Conservation (phyloP, 1,284 basidiomycete species). For the Microbotryomycetes sp. region DNA sequence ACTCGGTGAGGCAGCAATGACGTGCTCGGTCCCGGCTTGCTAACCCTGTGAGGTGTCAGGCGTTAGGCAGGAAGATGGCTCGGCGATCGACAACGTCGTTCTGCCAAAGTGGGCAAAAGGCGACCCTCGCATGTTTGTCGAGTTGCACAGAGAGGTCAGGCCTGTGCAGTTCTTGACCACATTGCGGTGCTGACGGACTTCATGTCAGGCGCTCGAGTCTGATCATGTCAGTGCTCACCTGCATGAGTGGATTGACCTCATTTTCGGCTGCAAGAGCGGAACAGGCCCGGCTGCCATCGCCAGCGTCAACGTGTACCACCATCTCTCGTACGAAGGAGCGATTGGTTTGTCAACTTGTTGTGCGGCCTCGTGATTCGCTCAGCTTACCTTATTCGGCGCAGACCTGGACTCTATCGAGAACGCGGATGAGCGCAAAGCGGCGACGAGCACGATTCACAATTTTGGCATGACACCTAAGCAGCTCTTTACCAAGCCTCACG, state of each 20-base stretch:
- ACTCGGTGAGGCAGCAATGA: conserved; percentile 57
- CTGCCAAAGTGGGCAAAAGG: conserved; percentile 84
- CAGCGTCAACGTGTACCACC: conserved; percentile 83
- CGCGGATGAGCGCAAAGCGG: conserved; percentile 79
- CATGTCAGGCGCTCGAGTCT: conserved; percentile 72
- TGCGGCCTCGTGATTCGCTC: not conserved
- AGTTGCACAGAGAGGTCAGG: conserved; percentile 69
- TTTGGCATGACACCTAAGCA: conserved; percentile 86
- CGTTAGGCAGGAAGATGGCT: conserved; percentile 68
- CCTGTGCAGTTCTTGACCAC: conserved; percentile 12
- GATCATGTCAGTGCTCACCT: conserved; percentile 78
- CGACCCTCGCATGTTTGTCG: conserved; percentile 77
- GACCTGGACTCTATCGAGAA: conserved; percentile 79
- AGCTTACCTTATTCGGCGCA: conserved; percentile 37
- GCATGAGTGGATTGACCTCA: conserved; percentile 86
- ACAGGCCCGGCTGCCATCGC: conserved; percentile 1
- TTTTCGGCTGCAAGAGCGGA: conserved; percentile 50
- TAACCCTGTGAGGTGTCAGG: conserved; percentile 65
- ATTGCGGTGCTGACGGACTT: too few relatives aligned
- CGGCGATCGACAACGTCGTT: conserved; percentile 77
- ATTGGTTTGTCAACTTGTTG: conserved; percentile 52
- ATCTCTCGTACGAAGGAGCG: conserved; percentile 85
- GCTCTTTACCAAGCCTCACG: conserved; percentile 78
- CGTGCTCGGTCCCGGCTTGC: conserved; percentile 49
- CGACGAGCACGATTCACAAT: conserved; percentile 91